Evolutionary conservation across 306 rosid genomes (phyloP).

Genomic region (Cicer bijugum): DNA sequence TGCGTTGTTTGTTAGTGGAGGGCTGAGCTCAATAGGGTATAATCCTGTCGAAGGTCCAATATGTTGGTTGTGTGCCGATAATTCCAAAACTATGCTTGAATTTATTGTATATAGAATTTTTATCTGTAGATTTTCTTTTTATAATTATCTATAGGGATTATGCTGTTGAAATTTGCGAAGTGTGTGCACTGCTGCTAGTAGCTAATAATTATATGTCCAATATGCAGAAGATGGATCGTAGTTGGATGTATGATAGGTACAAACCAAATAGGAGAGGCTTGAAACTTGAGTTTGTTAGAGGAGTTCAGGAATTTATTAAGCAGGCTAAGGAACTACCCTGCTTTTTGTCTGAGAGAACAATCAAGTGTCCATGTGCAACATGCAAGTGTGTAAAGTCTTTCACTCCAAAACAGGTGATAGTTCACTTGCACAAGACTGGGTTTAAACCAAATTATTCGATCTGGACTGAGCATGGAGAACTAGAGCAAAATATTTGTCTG

Average conservation of each 20-base stretch:
- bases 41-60: neutral
- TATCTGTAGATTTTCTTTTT: neutral
- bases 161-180: neutral
- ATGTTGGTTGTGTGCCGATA: neutral
- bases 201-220: neutral
- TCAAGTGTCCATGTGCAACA: conserved; percentile 2
- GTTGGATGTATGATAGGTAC: conserved; percentile 25
- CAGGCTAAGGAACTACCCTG: conserved; percentile 27
- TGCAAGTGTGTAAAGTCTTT: conserved; percentile 12
- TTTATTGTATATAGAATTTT: neutral
- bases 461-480: conserved; percentile 32
- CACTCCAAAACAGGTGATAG: conserved; percentile 3
- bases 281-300: neutral
- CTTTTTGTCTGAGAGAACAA: conserved; percentile 3
- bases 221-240: conserved; percentile 25
- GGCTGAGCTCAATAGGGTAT: neutral
- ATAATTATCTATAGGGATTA: neutral
- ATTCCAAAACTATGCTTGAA: neutral
- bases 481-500: neutral
- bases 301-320: conserved; percentile 25
- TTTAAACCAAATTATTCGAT: conserved; percentile 21
- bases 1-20: conserved; percentile 1
- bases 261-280: conserved; percentile 4
- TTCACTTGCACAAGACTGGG: conserved; percentile 10
- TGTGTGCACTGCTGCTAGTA: neutral